Base-by-base conservation (phyloP, 192 early-diverging fungal species). In the Coemansia sp. region DNA sequence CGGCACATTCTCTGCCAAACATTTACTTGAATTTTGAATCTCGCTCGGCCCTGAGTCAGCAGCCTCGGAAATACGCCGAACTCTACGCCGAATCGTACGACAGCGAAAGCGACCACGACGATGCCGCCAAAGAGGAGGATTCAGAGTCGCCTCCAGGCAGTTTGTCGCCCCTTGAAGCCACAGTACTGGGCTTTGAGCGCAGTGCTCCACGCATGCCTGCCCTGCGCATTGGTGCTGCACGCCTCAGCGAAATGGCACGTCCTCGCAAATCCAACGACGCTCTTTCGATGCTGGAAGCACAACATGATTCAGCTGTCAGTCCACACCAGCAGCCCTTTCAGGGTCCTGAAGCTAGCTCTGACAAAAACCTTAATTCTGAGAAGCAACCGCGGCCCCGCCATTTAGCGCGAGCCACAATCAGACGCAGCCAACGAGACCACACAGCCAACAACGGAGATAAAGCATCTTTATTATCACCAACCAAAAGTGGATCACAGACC, bases 211-310 rank as follows among this genome's bases (percentile, higher is more conserved):
- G 47, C 13, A 40, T 54, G 33, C 55, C 61, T 0, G 69, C 59
- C 2, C 19, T 65, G 5, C 51, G 58, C 11, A 54, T 65, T 0
- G 69, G 69, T 9, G 69, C 69, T 15, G 69, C 69, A 11, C 52
- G 69, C 10, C 42, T 72, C 16, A 65, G 69, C 69, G 53, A 64
- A 11, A 72, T 72, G 69, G 54, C 65, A 33, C 57, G 26, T 5
- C 28, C 49, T 14, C 16, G 23, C 18, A 45, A 39, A 12, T 35
- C 10, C 33, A 46, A 38, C 6, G 15, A n/a, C 2, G 10, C 35
- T 10, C 26, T 16, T 16, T n/a, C 43, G 2, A 48, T 6, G 13
- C 33, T 13, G 8, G 20, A 47, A 2, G 15, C 5, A 1, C 15
- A 42, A 19, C 0, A 42, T 3, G 41, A 19, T n/a, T 14, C 41